A percentile compares a stretch with the other conserved stretches of the same genome.
These are phyloP conservation scores for Phascolomyces articulosus DNA, from an alignment of 371 early-diverging fungal species.

Conservation along the genomic window DNA sequence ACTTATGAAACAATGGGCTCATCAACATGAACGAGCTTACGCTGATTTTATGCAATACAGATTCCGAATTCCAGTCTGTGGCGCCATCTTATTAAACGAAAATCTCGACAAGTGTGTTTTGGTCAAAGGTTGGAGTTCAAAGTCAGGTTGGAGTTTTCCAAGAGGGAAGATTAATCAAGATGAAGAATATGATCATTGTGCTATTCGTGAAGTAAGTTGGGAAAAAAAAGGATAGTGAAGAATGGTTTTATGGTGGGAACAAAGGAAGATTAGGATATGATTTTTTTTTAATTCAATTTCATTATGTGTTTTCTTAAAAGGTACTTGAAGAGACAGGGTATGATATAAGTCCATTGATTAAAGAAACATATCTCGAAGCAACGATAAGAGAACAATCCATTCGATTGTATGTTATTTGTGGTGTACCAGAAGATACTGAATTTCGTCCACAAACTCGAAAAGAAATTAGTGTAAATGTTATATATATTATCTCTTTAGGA, in stretches of 20 bases:
- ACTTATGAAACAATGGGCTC: conserved; percentile 83
- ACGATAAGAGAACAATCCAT: conserved; percentile 88
- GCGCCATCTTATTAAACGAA: conserved; percentile 95
- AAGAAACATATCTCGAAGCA: conserved; percentile 79
- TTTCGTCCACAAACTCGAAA: conserved; percentile 94
- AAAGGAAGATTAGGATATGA: background rate
- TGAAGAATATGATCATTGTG: conserved; percentile 92
- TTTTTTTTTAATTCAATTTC: background rate
- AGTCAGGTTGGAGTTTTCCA: conserved; percentile 96
- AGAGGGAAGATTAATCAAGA: conserved; percentile 99
- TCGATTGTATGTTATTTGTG: conserved; percentile 89
- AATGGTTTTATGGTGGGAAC: background rate
- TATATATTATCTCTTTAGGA: background rate
- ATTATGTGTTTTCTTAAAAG: conserved; percentile 28
- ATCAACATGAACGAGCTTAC: conserved; percentile 87
- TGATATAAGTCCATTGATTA: conserved; percentile 79
- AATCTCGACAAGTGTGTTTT: conserved; percentile 85
- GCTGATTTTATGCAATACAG: conserved; percentile 95
- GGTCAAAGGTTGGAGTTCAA: conserved; percentile 91
- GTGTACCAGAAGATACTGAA: conserved; percentile 83
- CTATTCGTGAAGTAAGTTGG: conserved; percentile 81
- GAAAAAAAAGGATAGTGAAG: background rate
- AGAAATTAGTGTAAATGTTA: conserved; percentile 92
- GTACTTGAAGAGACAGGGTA: conserved; percentile 98
- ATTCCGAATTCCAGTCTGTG: conserved; percentile 97